Base-by-base conservation (phyloP, 2,329 filamentous ascomycete genomes). In the Zasmidium citrigriseum region DNA sequence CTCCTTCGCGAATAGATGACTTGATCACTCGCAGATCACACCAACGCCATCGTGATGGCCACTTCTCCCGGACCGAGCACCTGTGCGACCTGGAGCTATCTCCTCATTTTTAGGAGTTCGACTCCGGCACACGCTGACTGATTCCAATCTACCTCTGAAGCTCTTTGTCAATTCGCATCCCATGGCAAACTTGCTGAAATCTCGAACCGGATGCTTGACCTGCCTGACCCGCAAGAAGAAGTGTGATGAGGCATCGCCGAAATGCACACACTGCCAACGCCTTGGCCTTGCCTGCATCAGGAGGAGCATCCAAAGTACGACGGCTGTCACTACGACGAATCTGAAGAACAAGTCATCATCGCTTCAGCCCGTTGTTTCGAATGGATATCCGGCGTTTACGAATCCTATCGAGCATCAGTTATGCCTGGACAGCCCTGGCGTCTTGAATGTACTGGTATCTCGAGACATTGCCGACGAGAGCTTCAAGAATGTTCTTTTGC, bases 141-240 rank as follows among this genome's bases (percentile, higher is more conserved):
- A 29, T 7, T 29, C 27, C 27, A 14, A 29, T 14, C 27, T 29
- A 7, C 27, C 27, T 29, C 7, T 14, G 14, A 29, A 7, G 7
- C 7, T 14, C 27, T 14, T 14, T 29, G 7, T 29, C 7, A 14
- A 7, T 14, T n/a, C 34, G 18, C 14, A n/a, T 11, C 7, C 27
- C 27, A 41, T 41, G 34, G 34, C 34, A 11, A 41, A 16, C 34
- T 4, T n/a, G 34, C 27, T 60, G 18, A 64, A 60, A 46, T 55
- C 93, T 22, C 97, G 96, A 77, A 96, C 92, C 5, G 91, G 92
- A 25, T 97, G 92, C 73, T 85, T 95, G 75, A 97, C 93, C 3
- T 97, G 93, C 73, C 84, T 93, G 60, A 86, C 87, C 72, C 84
- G 93, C 58, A 96, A 96, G 83, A 97, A 96, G 86, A 96, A 96